Conservation (phyloP, 352 stramenopile species). For the Phytophthora ohioensis region DNA sequence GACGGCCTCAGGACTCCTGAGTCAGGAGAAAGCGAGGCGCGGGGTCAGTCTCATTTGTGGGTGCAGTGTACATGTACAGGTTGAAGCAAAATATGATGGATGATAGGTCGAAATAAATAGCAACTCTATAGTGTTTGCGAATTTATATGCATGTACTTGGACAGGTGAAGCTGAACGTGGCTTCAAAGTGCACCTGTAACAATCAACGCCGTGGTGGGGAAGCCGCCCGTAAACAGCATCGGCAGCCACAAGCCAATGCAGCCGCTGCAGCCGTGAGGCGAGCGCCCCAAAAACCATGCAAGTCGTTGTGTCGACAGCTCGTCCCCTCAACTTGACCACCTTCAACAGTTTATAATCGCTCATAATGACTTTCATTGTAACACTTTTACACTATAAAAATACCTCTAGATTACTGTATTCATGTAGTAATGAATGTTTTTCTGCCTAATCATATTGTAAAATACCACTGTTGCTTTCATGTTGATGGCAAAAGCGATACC, state of each 20-base stretch:
- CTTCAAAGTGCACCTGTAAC: not conserved
- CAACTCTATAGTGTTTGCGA: not conserved
- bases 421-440: no score
- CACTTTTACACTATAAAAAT: not conserved
- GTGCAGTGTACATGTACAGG: not conserved
- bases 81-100: conserved; percentile 1
- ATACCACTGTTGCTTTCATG: not conserved
- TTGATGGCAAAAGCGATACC: not conserved
- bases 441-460: no score
- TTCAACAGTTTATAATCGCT: no score
- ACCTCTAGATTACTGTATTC: not conserved
- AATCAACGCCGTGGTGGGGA: conserved; percentile 10
- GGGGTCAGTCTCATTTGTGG: not conserved
- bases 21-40: not conserved
- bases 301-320: not conserved
- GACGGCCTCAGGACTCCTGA: not conserved
- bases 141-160: not conserved
- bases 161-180: not conserved
- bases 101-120: not conserved
- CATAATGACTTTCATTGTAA: no score
- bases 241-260: conserved; percentile 16
- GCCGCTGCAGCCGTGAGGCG: not conserved
- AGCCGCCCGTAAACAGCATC: conserved; percentile 11
- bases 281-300: not conserved
- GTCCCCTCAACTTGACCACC: not conserved